Percentiles rank a stretch among this genome's conserved stretches.
Evolutionary conservation across 2,329 filamentous ascomycete genomes (phyloP).

Genomic region (Aspergillus tanneri): DNA sequence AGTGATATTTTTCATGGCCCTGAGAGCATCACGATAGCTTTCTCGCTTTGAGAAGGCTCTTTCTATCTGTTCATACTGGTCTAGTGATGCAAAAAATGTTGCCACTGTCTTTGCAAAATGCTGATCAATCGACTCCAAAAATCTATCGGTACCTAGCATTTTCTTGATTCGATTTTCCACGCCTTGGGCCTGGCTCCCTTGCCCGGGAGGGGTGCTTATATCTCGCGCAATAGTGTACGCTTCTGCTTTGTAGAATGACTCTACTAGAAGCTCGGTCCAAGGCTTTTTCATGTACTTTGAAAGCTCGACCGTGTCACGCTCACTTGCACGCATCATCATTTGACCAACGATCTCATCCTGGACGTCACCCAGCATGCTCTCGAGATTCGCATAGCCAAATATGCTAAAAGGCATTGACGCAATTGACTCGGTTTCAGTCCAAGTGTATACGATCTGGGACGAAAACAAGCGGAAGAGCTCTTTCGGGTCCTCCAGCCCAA

Average conservation of each 20-base stretch:
- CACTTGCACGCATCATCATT: constrained; percentile 75
- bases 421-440: constrained; percentile 69
- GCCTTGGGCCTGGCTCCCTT: constrained; percentile 52
- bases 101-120: constrained; percentile 77
- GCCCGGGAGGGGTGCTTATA: constrained; percentile 51
- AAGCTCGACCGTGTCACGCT: constrained; percentile 61
- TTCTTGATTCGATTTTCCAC: constrained; percentile 66
- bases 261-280: constrained; percentile 59
- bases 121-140: constrained; percentile 61
- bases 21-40: constrained; percentile 59
- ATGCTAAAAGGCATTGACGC: constrained; percentile 77
- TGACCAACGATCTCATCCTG: constrained; percentile 77
- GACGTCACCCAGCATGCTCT: constrained; percentile 67
- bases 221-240: constrained; percentile 84
- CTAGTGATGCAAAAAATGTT: constrained; percentile 71
- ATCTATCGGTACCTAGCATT: constrained; percentile 65
- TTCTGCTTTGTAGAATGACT: constrained; percentile 73
- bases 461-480: constrained; percentile 81
- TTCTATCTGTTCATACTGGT: constrained; percentile 73
- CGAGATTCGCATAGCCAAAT: constrained; percentile 72
- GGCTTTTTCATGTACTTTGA: constrained; percentile 57
- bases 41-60: constrained; percentile 62
- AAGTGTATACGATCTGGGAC: constrained; percentile 86
- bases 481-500: constrained; percentile 65
- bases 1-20: constrained; percentile 69